Conservation (phyloP, 177 flowering plant genomes). For the Tripterygium wilfordii region DNA sequence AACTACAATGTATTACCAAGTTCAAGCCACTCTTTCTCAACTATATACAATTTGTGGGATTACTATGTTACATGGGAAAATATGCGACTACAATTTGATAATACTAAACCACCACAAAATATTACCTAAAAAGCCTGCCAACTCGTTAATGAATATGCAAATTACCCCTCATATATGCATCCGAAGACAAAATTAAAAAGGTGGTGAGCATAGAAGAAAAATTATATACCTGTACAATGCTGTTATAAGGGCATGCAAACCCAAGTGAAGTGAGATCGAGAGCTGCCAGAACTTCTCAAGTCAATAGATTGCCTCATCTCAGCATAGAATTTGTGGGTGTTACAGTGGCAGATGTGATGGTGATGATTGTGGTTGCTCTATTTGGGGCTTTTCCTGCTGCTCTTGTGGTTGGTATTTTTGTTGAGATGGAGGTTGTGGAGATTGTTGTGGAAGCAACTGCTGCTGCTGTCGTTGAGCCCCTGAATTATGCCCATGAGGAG, state of each 20-base stretch:
- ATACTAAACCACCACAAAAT: too few species aligned
- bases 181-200: too few species aligned
- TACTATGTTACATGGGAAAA: too few species aligned
- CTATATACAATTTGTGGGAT: too few species aligned
- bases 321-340: constrained; percentile 40
- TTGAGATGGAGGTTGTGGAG: constrained; percentile 14
- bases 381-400: constrained; percentile 25
- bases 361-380: constrained; percentile 34
- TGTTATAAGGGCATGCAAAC: constrained; percentile 36
- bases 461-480: constrained; percentile 44
- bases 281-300: constrained; percentile 13
- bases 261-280: constrained; percentile 20
- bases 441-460: constrained; percentile 26
- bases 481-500: constrained; percentile 31
- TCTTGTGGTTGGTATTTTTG: constrained; percentile 12
- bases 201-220: too few species aligned
- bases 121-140: too few species aligned
- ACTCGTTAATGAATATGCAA: too few species aligned
- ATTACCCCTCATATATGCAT: too few species aligned
- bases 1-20: too few species aligned
- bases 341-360: constrained; percentile 35
- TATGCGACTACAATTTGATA: too few species aligned
- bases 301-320: constrained; percentile 26
- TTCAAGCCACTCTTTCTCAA: too few species aligned
- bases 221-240: constrained; percentile 65